phyloP scores from a whole-genome alignment of 176 grass and related monocot species.

The Poa pratensis region DNA sequence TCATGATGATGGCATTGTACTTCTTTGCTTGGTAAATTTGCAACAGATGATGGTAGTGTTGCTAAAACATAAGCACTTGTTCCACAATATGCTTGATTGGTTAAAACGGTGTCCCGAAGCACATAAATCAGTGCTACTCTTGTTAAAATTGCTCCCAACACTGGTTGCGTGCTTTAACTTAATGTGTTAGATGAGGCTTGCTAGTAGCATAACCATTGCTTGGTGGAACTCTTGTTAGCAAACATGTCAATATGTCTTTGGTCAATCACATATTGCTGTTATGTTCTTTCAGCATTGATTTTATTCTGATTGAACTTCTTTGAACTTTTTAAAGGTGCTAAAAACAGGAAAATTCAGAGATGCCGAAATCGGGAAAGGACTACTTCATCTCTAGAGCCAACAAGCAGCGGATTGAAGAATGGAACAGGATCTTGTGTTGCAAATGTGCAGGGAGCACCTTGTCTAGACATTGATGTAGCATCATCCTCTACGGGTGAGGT shows the following conservation, averaged over 20 bases:
- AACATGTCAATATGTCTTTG: conserved; percentile 1
- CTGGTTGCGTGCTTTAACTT: neutral
- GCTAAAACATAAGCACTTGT: no score
- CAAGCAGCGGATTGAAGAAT: neutral
- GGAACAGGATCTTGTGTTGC: conserved; percentile 28
- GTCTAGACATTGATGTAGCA: conserved; percentile 51
- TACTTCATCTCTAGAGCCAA: conserved; percentile 31
- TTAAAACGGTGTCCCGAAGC: neutral
- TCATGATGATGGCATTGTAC: conserved; percentile 1
- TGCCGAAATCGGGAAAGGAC: conserved; percentile 21
- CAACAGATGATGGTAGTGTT: no score
- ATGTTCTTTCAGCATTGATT: neutral
- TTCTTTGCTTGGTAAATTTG: neutral
- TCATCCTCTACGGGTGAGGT: conserved; percentile 68
- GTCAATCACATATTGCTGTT: conserved; percentile 31
- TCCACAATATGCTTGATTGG: no score
- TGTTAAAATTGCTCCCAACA: neutral
- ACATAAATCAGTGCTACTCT: neutral
- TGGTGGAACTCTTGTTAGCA: neutral
- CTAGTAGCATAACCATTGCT: neutral
- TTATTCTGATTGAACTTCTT: conserved; percentile 35
- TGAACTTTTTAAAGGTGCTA: conserved; percentile 39
- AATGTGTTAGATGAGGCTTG: neutral
- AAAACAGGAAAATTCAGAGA: neutral
- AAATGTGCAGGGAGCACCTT: conserved; percentile 45